Evolutionary conservation across 805 yeast genomes (phyloP).

Genomic region (Hanseniaspora lindneri): DNA sequence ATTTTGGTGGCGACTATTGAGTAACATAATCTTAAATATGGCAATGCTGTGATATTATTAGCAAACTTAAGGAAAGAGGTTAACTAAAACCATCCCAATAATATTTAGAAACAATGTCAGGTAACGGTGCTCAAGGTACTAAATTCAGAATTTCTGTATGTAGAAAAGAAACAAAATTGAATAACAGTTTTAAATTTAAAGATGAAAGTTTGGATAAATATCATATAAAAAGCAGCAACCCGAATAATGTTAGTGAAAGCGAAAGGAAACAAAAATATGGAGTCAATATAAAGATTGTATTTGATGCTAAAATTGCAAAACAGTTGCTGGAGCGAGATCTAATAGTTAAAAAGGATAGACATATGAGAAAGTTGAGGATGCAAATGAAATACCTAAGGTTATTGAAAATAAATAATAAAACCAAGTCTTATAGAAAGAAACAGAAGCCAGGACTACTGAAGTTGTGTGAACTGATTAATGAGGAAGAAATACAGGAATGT

Average conservation of each 20-base stretch:
- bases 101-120: slow-evolving; percentile 50
- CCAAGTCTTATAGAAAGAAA: not conserved
- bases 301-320: not conserved
- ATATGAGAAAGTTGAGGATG: not conserved
- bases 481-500: slow-evolving; percentile 1
- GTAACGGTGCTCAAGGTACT: slow-evolving; percentile 97
- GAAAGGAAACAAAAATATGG: not conserved
- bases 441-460: not conserved
- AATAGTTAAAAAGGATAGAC: not conserved
- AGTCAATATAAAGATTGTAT: not conserved
- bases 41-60: not conserved
- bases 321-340: not conserved
- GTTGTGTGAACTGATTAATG: slow-evolving; percentile 5
- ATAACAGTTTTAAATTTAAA: not conserved
- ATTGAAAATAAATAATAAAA: not conserved
- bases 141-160: slow-evolving; percentile 99
- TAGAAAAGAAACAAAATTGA: too few species aligned
- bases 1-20: not conserved
- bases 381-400: slow-evolving; percentile 1
- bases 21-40: too few species aligned
- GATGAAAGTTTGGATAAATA: not conserved
- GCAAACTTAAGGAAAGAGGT: not conserved
- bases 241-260: not conserved
- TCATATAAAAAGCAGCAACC: not conserved
- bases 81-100: slow-evolving; percentile 16